These are phyloP conservation scores for Penicillium tannophilum DNA, from an alignment of 495 filamentous ascomycete species.

Conservation along the genomic window DNA sequence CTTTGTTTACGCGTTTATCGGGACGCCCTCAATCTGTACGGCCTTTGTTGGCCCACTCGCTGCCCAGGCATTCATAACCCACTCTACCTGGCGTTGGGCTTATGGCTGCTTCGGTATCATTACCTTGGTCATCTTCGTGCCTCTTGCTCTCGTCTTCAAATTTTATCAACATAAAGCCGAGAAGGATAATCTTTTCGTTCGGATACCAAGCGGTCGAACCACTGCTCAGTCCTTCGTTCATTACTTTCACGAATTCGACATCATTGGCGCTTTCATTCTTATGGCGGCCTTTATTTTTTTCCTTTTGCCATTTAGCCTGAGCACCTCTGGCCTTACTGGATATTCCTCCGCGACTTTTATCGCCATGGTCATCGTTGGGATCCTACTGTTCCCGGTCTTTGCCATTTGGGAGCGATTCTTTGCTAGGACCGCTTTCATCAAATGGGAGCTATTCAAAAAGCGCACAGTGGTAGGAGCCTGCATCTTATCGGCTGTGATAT, in stretches of 20 bases:
- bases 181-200: conserved; percentile 32
- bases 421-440: conserved; percentile 58
- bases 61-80: conserved; percentile 46
- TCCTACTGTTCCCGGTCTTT: conserved; percentile 55
- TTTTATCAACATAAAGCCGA: conserved; percentile 59
- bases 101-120: conserved; percentile 61
- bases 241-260: conserved; percentile 61
- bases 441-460: conserved; percentile 57
- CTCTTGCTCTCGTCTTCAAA: conserved; percentile 45
- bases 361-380: conserved; percentile 55
- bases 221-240: conserved; percentile 44
- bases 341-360: conserved; percentile 54
- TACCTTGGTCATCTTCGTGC: conserved; percentile 49
- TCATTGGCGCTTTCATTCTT: conserved; percentile 56
- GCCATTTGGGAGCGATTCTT: conserved; percentile 55
- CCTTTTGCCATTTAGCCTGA: conserved; percentile 62
- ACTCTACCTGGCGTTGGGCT: conserved; percentile 59
- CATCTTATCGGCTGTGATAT: conserved; percentile 51
- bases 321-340: conserved; percentile 39
- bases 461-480: conserved; percentile 69
- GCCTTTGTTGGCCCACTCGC: conserved; percentile 32
- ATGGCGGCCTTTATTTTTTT: conserved; percentile 59
- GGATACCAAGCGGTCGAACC: conserved; percentile 41
- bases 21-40: conserved; percentile 55
- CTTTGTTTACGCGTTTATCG: conserved; percentile 56